A percentile compares a stretch with the other conserved stretches of the same genome.
Evolutionary conservation across 805 yeast genomes (phyloP).

Genomic region (Metschnikowia kofuensis): DNA sequence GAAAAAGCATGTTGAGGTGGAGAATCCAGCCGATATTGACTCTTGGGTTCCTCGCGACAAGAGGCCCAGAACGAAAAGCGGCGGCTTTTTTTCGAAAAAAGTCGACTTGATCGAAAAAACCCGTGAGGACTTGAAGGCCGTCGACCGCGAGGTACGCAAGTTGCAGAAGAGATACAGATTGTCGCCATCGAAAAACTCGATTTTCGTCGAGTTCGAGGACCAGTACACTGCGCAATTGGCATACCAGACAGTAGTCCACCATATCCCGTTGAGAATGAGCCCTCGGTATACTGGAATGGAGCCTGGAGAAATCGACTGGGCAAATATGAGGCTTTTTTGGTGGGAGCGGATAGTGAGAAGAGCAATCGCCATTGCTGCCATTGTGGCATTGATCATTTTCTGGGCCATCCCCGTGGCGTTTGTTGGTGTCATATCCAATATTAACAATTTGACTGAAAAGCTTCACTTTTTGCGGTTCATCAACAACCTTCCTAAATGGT

Average conservation of each 20-base stretch:
- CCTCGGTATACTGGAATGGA: slow-evolving; percentile 63
- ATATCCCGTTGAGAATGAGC: slow-evolving; percentile 59
- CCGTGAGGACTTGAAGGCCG: slow-evolving; percentile 51
- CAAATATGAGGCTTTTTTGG: slow-evolving; percentile 74
- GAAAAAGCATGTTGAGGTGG: slow-evolving; percentile 49
- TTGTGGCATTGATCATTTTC: slow-evolving; percentile 53
- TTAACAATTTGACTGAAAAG: slow-evolving; percentile 58
- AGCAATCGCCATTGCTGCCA: slow-evolving; percentile 49
- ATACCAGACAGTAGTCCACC: slow-evolving; percentile 59
- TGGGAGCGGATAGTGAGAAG: slow-evolving; percentile 66
- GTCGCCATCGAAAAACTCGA: slow-evolving; percentile 67
- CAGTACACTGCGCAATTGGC: slow-evolving; percentile 78
- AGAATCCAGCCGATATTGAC: slow-evolving; percentile 41
- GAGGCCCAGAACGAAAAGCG: slow-evolving; percentile 55
- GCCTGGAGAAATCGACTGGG: slow-evolving; percentile 65
- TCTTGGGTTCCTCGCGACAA: slow-evolving; percentile 63
- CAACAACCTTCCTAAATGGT: slow-evolving; percentile 47
- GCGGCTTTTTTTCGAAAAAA: slow-evolving; percentile 50
- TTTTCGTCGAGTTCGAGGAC: slow-evolving; percentile 74
- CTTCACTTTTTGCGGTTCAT: slow-evolving; percentile 50
- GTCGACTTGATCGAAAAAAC: slow-evolving; percentile 61
- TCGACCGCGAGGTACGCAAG: slow-evolving; percentile 54
- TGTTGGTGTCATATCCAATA: slow-evolving; percentile 71
- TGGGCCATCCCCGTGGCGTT: slow-evolving; percentile 82
- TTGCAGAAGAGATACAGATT: slow-evolving; percentile 51